A percentile compares a stretch with the other conserved stretches of the same genome.
Conservation (phyloP, 2,329 filamentous ascomycete species). For the Clonostachys sp. region DNA sequence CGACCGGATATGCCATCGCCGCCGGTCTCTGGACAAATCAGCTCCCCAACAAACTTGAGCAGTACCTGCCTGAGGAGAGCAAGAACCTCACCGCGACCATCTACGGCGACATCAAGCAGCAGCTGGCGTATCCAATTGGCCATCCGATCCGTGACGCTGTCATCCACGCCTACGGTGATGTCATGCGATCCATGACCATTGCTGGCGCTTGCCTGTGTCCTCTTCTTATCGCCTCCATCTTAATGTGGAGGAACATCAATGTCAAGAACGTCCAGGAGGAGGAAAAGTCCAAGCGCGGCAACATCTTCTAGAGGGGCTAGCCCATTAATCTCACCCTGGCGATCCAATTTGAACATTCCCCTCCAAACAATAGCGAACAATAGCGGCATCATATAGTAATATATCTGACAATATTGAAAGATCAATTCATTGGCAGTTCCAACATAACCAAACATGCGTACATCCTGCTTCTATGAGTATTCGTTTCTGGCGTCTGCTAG, state of each 20-base stretch:
- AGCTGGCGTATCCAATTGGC: conserved; percentile 47
- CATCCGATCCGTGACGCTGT: conserved; percentile 49
- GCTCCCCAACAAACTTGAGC: conserved; percentile 45
- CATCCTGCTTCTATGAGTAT: too few relatives aligned
- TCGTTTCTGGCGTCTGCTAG: too few relatives aligned
- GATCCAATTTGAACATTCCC: too few relatives aligned
- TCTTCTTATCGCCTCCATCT: conserved; percentile 44
- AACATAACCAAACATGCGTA: too few relatives aligned
- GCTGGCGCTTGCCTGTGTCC: too few relatives aligned
- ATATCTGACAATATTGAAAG: too few relatives aligned
- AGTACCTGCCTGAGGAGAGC: conserved; percentile 37
- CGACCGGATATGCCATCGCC: conserved; percentile 55
- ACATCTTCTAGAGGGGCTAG: too few relatives aligned
- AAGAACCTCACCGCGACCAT: conserved; percentile 22
- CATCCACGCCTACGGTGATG: conserved; percentile 52
- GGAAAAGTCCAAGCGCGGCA: too few relatives aligned
- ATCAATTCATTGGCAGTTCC: too few relatives aligned
- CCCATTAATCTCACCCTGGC: too few relatives aligned
- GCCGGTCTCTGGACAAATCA: conserved; percentile 61
- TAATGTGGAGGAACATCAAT: conserved; percentile 45
- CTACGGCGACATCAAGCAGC: conserved; percentile 46
- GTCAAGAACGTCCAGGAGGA: conserved; percentile 21
- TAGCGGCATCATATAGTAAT: too few relatives aligned
- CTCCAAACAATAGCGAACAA: too few relatives aligned
- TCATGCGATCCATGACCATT: conserved; percentile 29